Percentiles rank a stretch among this genome's conserved stretches.
Conservation (phyloP, 768 basidiomycete genomes). For the Rhodotorula taiwanensis region DNA sequence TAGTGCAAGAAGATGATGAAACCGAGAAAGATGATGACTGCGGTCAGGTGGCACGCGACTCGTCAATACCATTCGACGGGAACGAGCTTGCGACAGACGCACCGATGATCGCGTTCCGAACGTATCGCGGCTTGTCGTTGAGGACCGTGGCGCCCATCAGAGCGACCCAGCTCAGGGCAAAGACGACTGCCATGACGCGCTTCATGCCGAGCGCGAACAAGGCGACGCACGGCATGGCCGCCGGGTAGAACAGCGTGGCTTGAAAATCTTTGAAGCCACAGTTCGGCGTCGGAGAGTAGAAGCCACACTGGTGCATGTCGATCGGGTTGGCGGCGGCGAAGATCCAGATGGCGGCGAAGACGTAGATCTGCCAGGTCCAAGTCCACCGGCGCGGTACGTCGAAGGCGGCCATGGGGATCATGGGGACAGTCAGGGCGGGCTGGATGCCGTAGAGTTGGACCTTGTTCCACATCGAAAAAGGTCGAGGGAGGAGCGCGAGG, state of each 20-base stretch:
- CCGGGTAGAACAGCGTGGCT: slow-evolving; percentile 36
- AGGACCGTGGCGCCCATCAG: slow-evolving; percentile 42
- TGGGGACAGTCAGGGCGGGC: slow-evolving; percentile 57
- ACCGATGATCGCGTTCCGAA: slow-evolving; percentile 47
- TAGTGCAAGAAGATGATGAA: slow-evolving; percentile 67
- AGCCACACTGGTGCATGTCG: slow-evolving; percentile 42
- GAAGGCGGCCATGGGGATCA: slow-evolving; percentile 60
- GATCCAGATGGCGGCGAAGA: slow-evolving; percentile 41
- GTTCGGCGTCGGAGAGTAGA: slow-evolving; percentile 12
- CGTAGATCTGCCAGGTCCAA: slow-evolving; percentile 57
- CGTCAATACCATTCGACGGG: slow-evolving; percentile 24
- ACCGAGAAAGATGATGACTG: slow-evolving; percentile 64
- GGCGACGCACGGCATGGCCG: slow-evolving; percentile 43
- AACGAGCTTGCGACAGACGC: slow-evolving; percentile 30
- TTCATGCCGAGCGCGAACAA: slow-evolving; percentile 45
- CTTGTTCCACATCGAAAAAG: slow-evolving; percentile 44
- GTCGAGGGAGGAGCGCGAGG: slow-evolving; percentile 49
- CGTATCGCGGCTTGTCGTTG: slow-evolving; percentile 42
- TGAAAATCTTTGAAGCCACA: slow-evolving; percentile 45
- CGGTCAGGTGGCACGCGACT: slow-evolving; percentile 53
- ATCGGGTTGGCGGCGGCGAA: slow-evolving; percentile 10
- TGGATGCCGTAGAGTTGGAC: slow-evolving; percentile 49
- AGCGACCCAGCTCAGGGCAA: slow-evolving; percentile 42
- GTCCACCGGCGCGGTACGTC: slow-evolving; percentile 64
- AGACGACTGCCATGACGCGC: slow-evolving; percentile 41